Base-by-base conservation (phyloP, 2,329 filamentous ascomycete genomes). In the Monosporascus sp. region DNA sequence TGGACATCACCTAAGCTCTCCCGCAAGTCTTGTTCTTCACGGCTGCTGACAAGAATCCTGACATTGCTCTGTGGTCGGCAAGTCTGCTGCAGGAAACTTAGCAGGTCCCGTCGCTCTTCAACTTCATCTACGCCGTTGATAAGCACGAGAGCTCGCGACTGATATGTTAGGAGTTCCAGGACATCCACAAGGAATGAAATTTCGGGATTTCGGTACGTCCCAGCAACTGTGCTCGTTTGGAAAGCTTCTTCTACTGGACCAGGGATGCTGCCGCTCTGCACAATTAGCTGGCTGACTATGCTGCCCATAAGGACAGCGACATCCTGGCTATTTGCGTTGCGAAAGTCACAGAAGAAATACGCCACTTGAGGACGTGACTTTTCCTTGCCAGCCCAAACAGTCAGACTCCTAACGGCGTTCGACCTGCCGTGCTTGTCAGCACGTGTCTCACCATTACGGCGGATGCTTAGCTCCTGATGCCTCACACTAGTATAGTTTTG, bases 281-380 rank as follows among this genome's bases (percentile, higher is more conserved):
- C n/a, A 19, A 54, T 43, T 26, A 49, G 11, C 31, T 51, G 48
- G 26, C 52, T 26, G 26, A 51, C 27, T 16, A 54, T 48, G 35
- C 24, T 54, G 8, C 52, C 52, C 9, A 54, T 49, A 16, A 54
- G 24, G 26, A 38, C 48, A 4, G 52, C 22, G 24, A 54, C 31
- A 16, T 43, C 38, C 37, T 54, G 49, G 24, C 37, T 54, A 26
- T 51, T 44, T 27, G 16, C 31, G 26, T 49, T 49, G 43, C 49
- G 48, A 40, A 51, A 54, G 45, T 54, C 52, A 31, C 52, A 54
- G 19, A 51, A 54, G 44, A 54, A 51, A 19, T 51, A 54, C 8
- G 49, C 49, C 37, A 54, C 41, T 9, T 27, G 41, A 8, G 52
- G 52, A 35, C 45, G 41, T 24, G 24, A 17, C 37, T 40, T 40